These are phyloP conservation scores for Lineolata rhizophorae DNA, from an alignment of 495 filamentous ascomycete species.

Conservation along the genomic window DNA sequence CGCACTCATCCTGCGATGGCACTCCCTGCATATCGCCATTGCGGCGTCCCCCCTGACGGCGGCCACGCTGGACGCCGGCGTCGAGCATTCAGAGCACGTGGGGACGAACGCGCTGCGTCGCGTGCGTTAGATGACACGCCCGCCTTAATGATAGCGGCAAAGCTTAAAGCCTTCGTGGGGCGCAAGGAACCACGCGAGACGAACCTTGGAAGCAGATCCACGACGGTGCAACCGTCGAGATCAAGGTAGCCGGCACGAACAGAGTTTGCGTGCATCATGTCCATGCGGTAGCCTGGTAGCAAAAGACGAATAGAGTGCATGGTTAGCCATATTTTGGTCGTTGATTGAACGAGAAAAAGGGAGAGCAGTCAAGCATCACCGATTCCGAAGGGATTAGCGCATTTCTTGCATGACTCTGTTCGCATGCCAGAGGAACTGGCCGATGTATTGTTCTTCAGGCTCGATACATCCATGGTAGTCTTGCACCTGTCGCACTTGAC, in stretches of 20 bases:
- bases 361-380: too few relatives aligned
- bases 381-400: slow-evolving; percentile 42
- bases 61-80: slow-evolving; percentile 39
- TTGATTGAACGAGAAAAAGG: too few relatives aligned
- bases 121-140: too few relatives aligned
- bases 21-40: slow-evolving; percentile 59
- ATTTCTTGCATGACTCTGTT: slow-evolving; percentile 49
- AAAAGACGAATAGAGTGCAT: neutral
- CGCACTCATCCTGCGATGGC: slow-evolving; percentile 61
- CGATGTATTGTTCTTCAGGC: slow-evolving; percentile 28
- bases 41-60: slow-evolving; percentile 56
- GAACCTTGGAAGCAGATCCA: slow-evolving; percentile 61
- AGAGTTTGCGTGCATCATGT: slow-evolving; percentile 58
- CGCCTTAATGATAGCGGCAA: neutral
- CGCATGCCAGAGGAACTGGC: slow-evolving; percentile 14
- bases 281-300: slow-evolving; percentile 49
- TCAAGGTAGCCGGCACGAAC: slow-evolving; percentile 69
- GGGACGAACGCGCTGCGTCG: slow-evolving; percentile 49
- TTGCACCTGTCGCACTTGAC: slow-evolving; percentile 78
- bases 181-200: too few relatives aligned
- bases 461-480: slow-evolving; percentile 46
- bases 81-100: slow-evolving; percentile 64
- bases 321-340: too few relatives aligned
- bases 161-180: too few relatives aligned
- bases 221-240: slow-evolving; percentile 50